phyloP scores from a whole-genome alignment of 495 filamentous ascomycete species.

The Chaetomium fimeti region DNA sequence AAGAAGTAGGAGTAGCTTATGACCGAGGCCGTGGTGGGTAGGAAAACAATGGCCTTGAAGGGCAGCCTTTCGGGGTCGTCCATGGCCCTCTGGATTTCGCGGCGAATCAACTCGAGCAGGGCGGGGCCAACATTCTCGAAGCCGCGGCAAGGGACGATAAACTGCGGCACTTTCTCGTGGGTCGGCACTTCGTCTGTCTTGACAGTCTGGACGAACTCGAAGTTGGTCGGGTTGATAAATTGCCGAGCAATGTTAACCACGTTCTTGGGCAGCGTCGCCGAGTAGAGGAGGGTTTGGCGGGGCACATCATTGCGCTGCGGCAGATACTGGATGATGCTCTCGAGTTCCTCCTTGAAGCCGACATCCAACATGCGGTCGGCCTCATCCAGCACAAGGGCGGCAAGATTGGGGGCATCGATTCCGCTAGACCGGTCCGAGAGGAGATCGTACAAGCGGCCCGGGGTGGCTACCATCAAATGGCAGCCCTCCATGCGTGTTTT shows the following conservation, averaged over 20 bases:
- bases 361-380: slow-evolving; percentile 89
- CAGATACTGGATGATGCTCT: slow-evolving; percentile 63
- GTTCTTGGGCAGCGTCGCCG: slow-evolving; percentile 82
- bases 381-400: slow-evolving; percentile 87
- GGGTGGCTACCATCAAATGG: slow-evolving; percentile 86
- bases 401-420: slow-evolving; percentile 70
- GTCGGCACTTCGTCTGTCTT: slow-evolving; percentile 76
- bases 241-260: slow-evolving; percentile 73
- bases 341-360: slow-evolving; percentile 79
- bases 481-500: slow-evolving; percentile 72
- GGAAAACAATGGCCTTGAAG: slow-evolving; percentile 94
- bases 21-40: slow-evolving; percentile 72
- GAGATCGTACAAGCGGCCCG: slow-evolving; percentile 83
- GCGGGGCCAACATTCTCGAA: slow-evolving; percentile 76
- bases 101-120: slow-evolving; percentile 69
- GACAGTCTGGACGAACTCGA: slow-evolving; percentile 82
- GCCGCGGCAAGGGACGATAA: slow-evolving; percentile 59
- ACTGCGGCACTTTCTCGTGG: slow-evolving; percentile 79
- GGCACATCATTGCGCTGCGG: slow-evolving; percentile 58
- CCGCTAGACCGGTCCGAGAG: slow-evolving; percentile 64
- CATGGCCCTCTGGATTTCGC: slow-evolving; percentile 45
- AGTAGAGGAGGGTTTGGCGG: slow-evolving; percentile 90
- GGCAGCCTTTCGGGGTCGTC: slow-evolving; percentile 49
- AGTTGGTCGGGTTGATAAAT: slow-evolving; percentile 54
- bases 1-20: slow-evolving; percentile 62